phyloP scores from a whole-genome alignment of 352 stramenopile genomes.

The Globisporangium heterothallicum region DNA sequence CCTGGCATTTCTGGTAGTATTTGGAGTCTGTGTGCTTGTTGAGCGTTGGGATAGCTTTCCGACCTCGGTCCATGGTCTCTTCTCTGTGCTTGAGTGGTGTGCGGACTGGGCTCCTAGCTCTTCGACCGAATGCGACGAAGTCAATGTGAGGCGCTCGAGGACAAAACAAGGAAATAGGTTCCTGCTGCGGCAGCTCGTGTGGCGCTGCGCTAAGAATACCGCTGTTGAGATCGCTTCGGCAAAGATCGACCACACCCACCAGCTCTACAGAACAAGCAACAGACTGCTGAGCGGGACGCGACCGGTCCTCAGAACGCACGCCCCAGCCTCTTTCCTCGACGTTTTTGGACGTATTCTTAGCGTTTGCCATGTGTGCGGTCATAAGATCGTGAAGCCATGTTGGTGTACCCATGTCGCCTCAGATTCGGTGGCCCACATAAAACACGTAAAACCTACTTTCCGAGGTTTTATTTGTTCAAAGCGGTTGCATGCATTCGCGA shows the following conservation, averaged over 20 bases:
- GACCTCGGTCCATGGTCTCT: constrained; percentile 68
- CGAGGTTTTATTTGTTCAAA: neutral
- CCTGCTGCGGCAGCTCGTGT: too few species aligned
- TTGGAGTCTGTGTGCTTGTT: constrained; percentile 86
- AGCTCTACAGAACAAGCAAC: neutral
- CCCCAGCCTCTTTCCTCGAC: too few species aligned
- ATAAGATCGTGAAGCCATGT: constrained; percentile 5
- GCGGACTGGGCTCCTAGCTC: constrained; percentile 4
- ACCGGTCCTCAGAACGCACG: too few species aligned
- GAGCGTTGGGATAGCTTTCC: constrained; percentile 80
- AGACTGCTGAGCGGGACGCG: neutral
- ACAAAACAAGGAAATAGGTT: neutral
- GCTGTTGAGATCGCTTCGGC: too few species aligned
- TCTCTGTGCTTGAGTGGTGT: neutral
- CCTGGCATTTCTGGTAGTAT: constrained; percentile 84
- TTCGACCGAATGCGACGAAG: constrained; percentile 5
- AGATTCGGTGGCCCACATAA: neutral
- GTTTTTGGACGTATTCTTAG: constrained; percentile 7
- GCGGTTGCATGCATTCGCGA: too few species aligned
- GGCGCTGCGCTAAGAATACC: too few species aligned
- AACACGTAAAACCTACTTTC: neutral
- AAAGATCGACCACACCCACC: too few species aligned
- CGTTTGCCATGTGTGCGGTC: too few species aligned
- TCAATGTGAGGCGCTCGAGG: neutral
- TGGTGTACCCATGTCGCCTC: neutral